phyloP scores from a whole-genome alignment of 176 grass and related monocot species.

The Phyllostachys edulis region DNA sequence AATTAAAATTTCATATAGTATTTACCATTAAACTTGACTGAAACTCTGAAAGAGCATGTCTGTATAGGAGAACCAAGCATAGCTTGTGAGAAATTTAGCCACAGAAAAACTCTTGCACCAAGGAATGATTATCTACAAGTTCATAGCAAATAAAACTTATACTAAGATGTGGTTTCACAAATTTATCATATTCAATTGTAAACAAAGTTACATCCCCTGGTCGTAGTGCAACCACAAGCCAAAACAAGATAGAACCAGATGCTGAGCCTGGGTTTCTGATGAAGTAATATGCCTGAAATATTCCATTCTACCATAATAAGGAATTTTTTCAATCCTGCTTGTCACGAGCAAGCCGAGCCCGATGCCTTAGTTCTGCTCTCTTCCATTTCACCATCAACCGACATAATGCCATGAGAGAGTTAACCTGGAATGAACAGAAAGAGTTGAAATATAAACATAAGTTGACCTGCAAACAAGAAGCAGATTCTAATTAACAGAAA shows the following conservation, averaged over 20 bases:
- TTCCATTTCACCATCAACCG: conserved; percentile 73
- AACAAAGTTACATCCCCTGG: neutral
- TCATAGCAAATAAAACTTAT: neutral
- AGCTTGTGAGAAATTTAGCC: neutral
- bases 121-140: neutral
- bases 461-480: neutral
- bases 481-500: neutral
- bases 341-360: conserved; percentile 39
- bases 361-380: conserved; percentile 64
- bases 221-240: neutral
- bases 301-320: neutral
- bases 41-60: neutral
- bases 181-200: neutral
- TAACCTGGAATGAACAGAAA: conserved; percentile 42
- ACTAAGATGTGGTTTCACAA: neutral
- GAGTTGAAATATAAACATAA: neutral
- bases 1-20: neutral
- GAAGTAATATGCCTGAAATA: neutral
- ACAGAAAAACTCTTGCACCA: neutral
- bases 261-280: neutral
- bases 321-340: conserved; percentile 47
- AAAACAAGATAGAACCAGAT: neutral
- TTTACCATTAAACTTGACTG: neutral
- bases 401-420: conserved; percentile 58
- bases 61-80: neutral